Base-by-base conservation (phyloP, 78 protist genomes). In the Dictyostelium brefeldianum region DNA sequence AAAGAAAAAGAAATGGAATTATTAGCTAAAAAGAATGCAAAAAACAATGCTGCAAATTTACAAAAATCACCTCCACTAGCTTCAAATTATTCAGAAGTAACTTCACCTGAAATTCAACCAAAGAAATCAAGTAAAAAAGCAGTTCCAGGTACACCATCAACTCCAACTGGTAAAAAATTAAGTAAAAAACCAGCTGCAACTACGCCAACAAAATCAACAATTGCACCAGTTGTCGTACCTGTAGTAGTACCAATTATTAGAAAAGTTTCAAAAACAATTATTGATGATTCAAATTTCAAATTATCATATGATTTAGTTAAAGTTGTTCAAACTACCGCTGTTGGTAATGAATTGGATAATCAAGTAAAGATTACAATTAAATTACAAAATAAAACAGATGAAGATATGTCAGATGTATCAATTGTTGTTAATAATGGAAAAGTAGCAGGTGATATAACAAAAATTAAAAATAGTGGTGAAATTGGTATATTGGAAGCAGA, bases 401-500 rank as follows among this genome's bases (percentile, higher is more conserved):
- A 87, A 41, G 93, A 87, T 77, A 27, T 74, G 70, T 87, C 93
- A 2, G 93, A 87, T 29, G 93, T 77, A 18, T 54, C 79, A 31
- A 41, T 87, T 12, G 14, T 43, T 11, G 50, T 87, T 46, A 43
- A 22, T 4, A 36, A 36, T 3, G 43, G 43, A 36, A n/a, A n/a
- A n/a, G n/a, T n/a, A n/a, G 29, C 9, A 0, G 79, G 31, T n/a
- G 14, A 11, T 7, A 2, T 62, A 1, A 15, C n/a, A 6, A 9
- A 64, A 2, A 9, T 73, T 4, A 74, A 57, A 10, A 56, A n/a
- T 27, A 78, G 71, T 25, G 62, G 80, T 47, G 93, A 87, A n/a
- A 77, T 87, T 77, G 93, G 93, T 77, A 25, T 87, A 18, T 15
- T 87, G 14, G 93, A 87, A 36, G 54, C 84, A 48, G 84, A 81